Percentiles rank a stretch among this genome's conserved stretches.
Conservation (phyloP, 2,329 filamentous ascomycete genomes). For the Penicillium fuscoglaucum region DNA sequence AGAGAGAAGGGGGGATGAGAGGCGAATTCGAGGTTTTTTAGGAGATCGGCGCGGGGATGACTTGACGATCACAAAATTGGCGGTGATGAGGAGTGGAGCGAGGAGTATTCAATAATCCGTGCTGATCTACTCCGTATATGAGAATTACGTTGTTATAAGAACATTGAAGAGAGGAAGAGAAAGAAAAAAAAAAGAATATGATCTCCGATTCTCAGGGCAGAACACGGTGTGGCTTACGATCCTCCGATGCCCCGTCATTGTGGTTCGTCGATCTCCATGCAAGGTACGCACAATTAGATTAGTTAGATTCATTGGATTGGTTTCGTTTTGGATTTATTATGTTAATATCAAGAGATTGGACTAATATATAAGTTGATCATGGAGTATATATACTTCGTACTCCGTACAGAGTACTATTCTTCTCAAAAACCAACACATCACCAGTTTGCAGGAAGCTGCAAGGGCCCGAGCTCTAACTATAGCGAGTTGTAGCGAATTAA, state of each 20-base stretch:
- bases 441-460: not conserved
- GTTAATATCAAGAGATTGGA: no score
- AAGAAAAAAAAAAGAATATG: not conserved
- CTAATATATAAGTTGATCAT: not conserved
- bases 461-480: not conserved
- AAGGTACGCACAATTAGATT: conserved; percentile 9
- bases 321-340: not conserved
- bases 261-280: conserved; percentile 20
- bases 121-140: not conserved
- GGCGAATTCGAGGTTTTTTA: conserved; percentile 17
- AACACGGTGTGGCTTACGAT: conserved; percentile 13
- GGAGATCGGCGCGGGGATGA: conserved; percentile 26
- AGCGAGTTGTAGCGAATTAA: not conserved
- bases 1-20: conserved; percentile 1
- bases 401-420: not conserved
- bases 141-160: not conserved
- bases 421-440: not conserved
- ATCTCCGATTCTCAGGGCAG: conserved; percentile 13
- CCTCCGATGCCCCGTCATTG: conserved; percentile 8
- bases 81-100: conserved; percentile 14
- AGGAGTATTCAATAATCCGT: not conserved
- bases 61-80: conserved; percentile 20
- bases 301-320: not conserved
- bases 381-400: not conserved
- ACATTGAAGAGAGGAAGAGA: not conserved